Percentiles rank a stretch among this genome's conserved stretches.
Evolutionary conservation across 179 eudicot genomes (phyloP).

Genomic region (Silene noctiflora): DNA sequence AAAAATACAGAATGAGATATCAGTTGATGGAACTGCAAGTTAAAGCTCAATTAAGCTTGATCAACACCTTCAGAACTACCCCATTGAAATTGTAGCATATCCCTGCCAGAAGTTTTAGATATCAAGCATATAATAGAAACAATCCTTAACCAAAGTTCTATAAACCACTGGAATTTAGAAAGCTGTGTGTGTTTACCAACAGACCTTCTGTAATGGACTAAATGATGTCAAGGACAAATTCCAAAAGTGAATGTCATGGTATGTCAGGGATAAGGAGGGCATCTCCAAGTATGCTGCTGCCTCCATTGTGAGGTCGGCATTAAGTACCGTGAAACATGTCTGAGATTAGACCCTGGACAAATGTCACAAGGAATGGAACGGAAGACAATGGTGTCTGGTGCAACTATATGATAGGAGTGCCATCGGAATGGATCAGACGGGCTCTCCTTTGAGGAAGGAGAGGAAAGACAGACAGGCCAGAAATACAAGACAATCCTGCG

Average conservation of each 20-base stretch:
- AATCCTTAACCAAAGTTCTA: conserved; percentile 8
- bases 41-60: conserved; percentile 6
- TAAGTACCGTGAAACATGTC: conserved; percentile 36
- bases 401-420: conserved; percentile 51
- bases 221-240: conserved; percentile 70
- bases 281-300: conserved; percentile 57
- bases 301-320: conserved; percentile 52
- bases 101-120: conserved; percentile 20
- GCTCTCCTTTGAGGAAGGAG: conserved; percentile 63
- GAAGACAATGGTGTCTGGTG: conserved; percentile 56
- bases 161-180: conserved; percentile 43
- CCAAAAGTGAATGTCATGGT: conserved; percentile 70
- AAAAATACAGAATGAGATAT: not conserved
- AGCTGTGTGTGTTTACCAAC: conserved; percentile 60
- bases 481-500: conserved; percentile 68
- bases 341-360: conserved; percentile 59
- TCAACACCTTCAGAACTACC: conserved; percentile 23
- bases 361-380: conserved; percentile 48
- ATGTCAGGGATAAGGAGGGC: conserved; percentile 50
- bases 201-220: conserved; percentile 73
- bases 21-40: conserved; percentile 4
- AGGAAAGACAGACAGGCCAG: conserved; percentile 57
- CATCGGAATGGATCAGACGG: conserved; percentile 54
- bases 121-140: conserved; percentile 1
- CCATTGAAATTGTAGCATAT: conserved; percentile 4